Conservation (phyloP, 441 rosid genomes). For the Euphorbia schlechtendalii region DNA sequence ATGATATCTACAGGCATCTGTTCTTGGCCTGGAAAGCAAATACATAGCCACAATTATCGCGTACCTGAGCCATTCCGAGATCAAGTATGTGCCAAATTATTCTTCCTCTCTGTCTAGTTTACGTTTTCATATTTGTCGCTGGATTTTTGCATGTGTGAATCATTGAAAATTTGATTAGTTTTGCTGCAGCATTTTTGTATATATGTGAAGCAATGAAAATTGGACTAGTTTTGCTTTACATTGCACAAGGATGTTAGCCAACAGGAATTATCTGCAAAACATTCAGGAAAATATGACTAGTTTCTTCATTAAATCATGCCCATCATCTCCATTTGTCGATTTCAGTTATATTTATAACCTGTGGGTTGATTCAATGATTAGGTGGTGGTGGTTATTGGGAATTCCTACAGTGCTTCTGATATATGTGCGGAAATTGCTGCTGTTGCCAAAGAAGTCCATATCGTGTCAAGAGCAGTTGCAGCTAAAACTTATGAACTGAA, state of each 20-base stretch:
- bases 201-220: not conserved
- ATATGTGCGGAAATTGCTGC: constrained; percentile 52
- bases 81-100: constrained; percentile 47
- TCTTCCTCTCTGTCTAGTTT: constrained; percentile 9
- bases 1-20: constrained; percentile 42
- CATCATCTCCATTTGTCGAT: too few species aligned
- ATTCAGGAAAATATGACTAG: too few species aligned
- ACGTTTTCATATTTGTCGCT: not conserved
- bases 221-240: not conserved
- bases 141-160: not conserved
- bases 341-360: too few species aligned
- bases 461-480: constrained; percentile 43
- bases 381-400: constrained; percentile 69
- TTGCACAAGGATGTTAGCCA: not conserved
- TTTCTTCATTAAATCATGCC: too few species aligned
- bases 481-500: constrained; percentile 34
- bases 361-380: constrained; percentile 11
- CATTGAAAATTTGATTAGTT: not conserved
- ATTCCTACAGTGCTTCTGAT: constrained; percentile 52
- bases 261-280: too few species aligned
- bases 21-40: constrained; percentile 85
- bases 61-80: constrained; percentile 51
- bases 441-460: constrained; percentile 72
- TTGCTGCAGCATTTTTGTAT: not conserved
- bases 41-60: constrained; percentile 89